These are phyloP conservation scores for Zostera marina DNA, from an alignment of 116 monocot genomes.

Conservation along the genomic window DNA sequence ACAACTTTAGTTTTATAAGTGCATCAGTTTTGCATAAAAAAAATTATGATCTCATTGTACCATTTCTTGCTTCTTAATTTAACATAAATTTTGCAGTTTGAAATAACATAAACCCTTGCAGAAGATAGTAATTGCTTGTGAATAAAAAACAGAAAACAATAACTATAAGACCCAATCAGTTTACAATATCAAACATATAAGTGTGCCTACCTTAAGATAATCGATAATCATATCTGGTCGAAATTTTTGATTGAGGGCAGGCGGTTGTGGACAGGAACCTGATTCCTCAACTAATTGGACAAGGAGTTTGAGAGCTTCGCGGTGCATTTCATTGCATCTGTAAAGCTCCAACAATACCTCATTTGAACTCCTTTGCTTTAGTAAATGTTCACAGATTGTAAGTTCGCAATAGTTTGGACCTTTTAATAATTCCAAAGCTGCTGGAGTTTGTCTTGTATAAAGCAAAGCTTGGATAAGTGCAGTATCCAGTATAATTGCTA, in stretches of 20 bases:
- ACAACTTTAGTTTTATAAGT: too few species aligned
- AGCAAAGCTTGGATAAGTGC: slow-evolving; percentile 83
- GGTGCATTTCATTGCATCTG: slow-evolving; percentile 81
- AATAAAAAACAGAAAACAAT: background rate
- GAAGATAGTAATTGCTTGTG: too few species aligned
- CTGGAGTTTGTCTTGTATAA: slow-evolving; percentile 63
- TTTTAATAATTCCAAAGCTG: slow-evolving; percentile 62
- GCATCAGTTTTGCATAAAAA: too few species aligned
- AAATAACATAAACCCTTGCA: too few species aligned
- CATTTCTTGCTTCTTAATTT: too few species aligned
- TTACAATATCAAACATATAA: background rate
- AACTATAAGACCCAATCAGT: background rate
- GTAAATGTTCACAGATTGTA: slow-evolving; percentile 72
- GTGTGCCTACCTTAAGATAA: slow-evolving; percentile 72
- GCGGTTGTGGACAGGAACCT: slow-evolving; percentile 15
- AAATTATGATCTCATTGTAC: too few species aligned
- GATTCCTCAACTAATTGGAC: slow-evolving; percentile 73
- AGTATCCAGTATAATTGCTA: slow-evolving; percentile 71
- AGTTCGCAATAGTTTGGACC: slow-evolving; percentile 94
- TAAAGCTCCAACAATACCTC: slow-evolving; percentile 69
- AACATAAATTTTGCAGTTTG: too few species aligned
- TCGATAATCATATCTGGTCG: slow-evolving; percentile 84
- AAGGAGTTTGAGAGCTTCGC: slow-evolving; percentile 76
- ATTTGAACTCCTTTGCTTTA: slow-evolving; percentile 43
- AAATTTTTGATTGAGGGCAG: slow-evolving; percentile 46